These are phyloP conservation scores for Rosa hybrid DNA, from an alignment of 331 rosid species.

Conservation along the genomic window DNA sequence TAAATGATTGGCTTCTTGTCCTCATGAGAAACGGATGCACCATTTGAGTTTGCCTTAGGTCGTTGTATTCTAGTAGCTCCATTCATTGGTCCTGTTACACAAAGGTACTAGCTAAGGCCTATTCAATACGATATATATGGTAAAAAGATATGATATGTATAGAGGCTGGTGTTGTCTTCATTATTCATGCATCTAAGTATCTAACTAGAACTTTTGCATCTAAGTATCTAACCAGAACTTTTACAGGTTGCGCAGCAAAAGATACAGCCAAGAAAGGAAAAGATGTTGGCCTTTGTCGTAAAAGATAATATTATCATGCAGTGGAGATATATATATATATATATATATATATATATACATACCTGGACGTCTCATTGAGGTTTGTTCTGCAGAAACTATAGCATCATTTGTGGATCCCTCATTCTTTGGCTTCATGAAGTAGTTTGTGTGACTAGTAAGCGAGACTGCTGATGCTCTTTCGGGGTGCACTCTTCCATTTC, in stretches of 20 bases:
- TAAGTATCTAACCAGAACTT: background rate
- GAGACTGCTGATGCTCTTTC: constrained; percentile 16
- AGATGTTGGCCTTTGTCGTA: background rate
- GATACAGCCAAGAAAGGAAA: background rate
- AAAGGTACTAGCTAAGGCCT: background rate
- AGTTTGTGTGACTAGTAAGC: background rate
- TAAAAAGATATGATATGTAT: background rate
- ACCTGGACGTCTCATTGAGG: constrained; percentile 36
- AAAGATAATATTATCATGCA: background rate
- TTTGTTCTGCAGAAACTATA: constrained; percentile 30
- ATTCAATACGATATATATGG: background rate
- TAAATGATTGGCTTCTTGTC: constrained; percentile 21
- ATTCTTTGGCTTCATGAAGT: constrained; percentile 19
- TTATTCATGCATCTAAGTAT: background rate
- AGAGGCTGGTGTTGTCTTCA: background rate
- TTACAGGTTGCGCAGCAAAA: background rate
- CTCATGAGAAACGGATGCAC: constrained; percentile 21
- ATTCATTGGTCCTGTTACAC: constrained; percentile 18
- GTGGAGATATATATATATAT: constrained; percentile 12
- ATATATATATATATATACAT: constrained; percentile 16
- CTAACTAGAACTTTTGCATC: background rate
- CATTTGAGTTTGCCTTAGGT: constrained; percentile 13
- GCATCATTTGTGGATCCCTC: constrained; percentile 13
- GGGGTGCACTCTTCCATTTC: constrained; percentile 22
- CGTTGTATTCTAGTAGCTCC: background rate